Conservation (phyloP, 139 green algal species). For the Chlorella sp. region DNA sequence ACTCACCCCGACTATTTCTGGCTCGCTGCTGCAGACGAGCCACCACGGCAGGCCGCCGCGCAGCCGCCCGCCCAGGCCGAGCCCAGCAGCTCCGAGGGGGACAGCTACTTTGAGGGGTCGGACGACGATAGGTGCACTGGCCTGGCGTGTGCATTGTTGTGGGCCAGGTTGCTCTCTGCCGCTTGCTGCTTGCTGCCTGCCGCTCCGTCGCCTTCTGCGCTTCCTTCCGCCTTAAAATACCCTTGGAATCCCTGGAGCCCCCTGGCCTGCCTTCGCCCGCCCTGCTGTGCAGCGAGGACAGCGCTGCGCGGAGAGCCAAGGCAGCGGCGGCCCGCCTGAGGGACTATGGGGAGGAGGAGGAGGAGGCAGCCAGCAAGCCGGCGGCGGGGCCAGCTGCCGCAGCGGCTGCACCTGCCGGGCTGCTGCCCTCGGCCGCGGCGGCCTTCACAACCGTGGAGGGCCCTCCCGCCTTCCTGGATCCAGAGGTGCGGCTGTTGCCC, state of each 20-base stretch:
- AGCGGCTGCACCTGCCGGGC: neutral
- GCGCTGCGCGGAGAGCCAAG: neutral
- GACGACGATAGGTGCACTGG: slow-evolving; percentile 27
- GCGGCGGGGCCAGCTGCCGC: neutral
- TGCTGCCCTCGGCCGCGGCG: slow-evolving; percentile 19
- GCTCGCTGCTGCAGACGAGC: neutral
- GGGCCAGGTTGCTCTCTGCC: neutral
- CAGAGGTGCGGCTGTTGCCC: slow-evolving; percentile 13
- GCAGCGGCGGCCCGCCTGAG: slow-evolving; percentile 6
- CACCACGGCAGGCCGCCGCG: neutral
- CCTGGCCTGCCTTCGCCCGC: neutral
- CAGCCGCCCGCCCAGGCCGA: neutral
- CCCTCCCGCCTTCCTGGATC: slow-evolving; percentile 36
- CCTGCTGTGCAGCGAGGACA: slow-evolving; percentile 15
- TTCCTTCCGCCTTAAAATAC: neutral
- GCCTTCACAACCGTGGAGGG: slow-evolving; percentile 33
- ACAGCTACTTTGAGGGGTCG: slow-evolving; percentile 34
- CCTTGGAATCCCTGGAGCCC: neutral
- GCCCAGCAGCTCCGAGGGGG: slow-evolving; percentile 26
- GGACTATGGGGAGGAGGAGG: slow-evolving; percentile 12
- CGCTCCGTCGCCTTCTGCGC: neutral
- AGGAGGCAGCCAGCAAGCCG: neutral
- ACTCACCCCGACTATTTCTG: neutral
- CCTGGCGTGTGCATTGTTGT: no score
- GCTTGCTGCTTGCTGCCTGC: neutral